These are phyloP conservation scores for Apiospora saccharicola DNA, from an alignment of 2,329 filamentous ascomycete species.

Conservation along the genomic window DNA sequence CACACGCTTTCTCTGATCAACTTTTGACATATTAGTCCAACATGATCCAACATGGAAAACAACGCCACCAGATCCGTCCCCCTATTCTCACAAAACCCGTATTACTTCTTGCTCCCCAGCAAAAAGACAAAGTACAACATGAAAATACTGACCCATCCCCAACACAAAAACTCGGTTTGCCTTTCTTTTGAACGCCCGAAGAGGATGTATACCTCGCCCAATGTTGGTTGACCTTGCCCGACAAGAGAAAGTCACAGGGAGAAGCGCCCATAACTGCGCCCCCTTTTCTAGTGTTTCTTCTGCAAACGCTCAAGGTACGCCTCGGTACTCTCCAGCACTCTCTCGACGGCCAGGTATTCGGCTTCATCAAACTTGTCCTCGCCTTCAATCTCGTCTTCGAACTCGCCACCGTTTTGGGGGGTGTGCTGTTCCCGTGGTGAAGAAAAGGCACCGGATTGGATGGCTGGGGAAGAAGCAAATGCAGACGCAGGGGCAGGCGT, in stretches of 20 bases:
- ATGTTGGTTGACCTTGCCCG: background rate
- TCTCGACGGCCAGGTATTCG: background rate
- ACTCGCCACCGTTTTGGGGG: background rate
- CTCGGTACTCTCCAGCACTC: background rate
- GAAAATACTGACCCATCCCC: background rate
- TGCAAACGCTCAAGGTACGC: background rate
- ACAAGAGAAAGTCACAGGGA: background rate
- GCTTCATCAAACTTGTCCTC: background rate
- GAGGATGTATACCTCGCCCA: background rate
- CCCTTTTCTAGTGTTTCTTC: background rate
- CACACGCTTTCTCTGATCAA: background rate
- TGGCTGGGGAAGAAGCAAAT: background rate
- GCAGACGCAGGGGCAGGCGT: no score
- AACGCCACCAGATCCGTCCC: background rate
- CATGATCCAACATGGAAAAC: background rate
- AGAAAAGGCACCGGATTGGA: background rate
- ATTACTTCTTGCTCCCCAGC: background rate
- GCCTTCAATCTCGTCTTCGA: background rate
- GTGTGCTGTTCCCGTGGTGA: background rate
- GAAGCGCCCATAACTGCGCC: background rate
- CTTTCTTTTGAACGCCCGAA: background rate
- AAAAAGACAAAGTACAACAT: background rate
- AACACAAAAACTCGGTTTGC: background rate
- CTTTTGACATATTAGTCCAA: background rate
- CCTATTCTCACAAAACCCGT: background rate